Base-by-base conservation (phyloP, 78 protist species). In the Parvularia atlantis region DNA sequence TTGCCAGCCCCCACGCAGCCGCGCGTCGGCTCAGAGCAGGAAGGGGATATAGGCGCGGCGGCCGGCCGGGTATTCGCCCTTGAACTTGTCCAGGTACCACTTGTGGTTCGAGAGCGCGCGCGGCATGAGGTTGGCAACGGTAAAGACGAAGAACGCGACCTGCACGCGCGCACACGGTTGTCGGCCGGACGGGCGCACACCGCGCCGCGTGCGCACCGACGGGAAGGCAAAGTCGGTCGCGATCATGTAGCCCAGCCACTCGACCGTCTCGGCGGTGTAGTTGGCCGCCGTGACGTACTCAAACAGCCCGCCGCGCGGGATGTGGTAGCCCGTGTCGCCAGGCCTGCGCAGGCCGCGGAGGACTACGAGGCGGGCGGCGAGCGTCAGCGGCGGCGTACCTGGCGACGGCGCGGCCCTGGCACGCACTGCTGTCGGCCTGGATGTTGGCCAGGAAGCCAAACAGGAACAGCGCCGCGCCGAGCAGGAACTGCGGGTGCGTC, bases 231-330 rank as follows among this genome's bases (percentile, higher is more conserved):
- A n/a, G 37, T 20, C 9, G 72, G n/a, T 7, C 76, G n/a, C 82
- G 1, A 77, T 4, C 0, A 72, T 71, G 36, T 40, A 70, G 31
- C 83, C 83, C 14, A 16, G 14, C 83, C 83, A 77, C 66, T 70
- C 83, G 33, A 70, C 22, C 24, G 46, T 3, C 60, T 77, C 83
- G 17, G 71, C 83, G 13, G 50, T 20, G 66, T 69, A 77, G 64
- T 77, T 77, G 20, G 83, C 72, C 10, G 40, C 9, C 17, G 83
- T 56, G 19, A 77, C 83, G 43, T 50, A 63, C 69, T 40, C 35
- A 35, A 68, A 77, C 36, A 19, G 7, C 53, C 77, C 77, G 3
- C 70, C 77, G 24, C 33, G 59, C 14, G 83, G 83, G 7, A 77
- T 63, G 19, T 59, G 39, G 75, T 76, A 69, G 31, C 77, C 77